Percentiles rank a stretch among this genome's conserved stretches.
These are phyloP conservation scores for Penicillium parvum DNA, from an alignment of 495 filamentous ascomycete species.

Conservation along the genomic window DNA sequence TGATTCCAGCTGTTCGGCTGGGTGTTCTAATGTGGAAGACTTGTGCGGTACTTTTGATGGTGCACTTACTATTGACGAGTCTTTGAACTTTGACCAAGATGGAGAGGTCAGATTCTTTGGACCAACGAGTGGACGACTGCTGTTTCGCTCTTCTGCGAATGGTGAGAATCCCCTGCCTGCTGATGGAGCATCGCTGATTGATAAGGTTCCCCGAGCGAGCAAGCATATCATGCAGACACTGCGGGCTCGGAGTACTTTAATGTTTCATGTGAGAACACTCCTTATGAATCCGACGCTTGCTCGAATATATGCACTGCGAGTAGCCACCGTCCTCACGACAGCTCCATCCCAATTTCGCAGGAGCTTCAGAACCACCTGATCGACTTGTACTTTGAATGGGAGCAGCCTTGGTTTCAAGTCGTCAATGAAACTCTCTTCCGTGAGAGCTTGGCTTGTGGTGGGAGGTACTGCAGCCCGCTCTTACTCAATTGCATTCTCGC, in stretches of 20 bases:
- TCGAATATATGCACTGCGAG: too few relatives aligned
- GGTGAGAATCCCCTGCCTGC: not conserved
- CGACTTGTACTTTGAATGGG: constrained; percentile 73
- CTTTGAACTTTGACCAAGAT: constrained; percentile 30
- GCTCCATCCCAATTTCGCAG: constrained; percentile 7
- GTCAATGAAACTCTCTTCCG: constrained; percentile 71
- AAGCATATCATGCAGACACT: constrained; percentile 8
- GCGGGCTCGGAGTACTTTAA: constrained; percentile 1
- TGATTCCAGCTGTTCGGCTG: not conserved
- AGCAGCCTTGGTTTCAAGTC: constrained; percentile 68
- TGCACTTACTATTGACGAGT: constrained; percentile 25
- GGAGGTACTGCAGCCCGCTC: constrained; percentile 63
- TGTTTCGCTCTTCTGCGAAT: constrained; percentile 18
- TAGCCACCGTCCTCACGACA: too few relatives aligned
- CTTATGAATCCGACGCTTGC: too few relatives aligned
- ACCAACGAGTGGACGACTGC: constrained; percentile 23
- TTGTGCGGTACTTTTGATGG: constrained; percentile 25
- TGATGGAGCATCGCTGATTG: constrained; percentile 2
- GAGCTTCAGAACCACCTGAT: constrained; percentile 24
- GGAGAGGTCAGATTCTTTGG: constrained; percentile 31
- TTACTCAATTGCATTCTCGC: constrained; percentile 73
- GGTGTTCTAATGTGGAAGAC: constrained; percentile 17
- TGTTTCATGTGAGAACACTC: too few relatives aligned
- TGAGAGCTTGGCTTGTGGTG: constrained; percentile 54
- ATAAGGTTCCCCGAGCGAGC: constrained; percentile 12